phyloP scores from a whole-genome alignment of 2,329 filamentous ascomycete species.

The Clonostachys chloroleuca region DNA sequence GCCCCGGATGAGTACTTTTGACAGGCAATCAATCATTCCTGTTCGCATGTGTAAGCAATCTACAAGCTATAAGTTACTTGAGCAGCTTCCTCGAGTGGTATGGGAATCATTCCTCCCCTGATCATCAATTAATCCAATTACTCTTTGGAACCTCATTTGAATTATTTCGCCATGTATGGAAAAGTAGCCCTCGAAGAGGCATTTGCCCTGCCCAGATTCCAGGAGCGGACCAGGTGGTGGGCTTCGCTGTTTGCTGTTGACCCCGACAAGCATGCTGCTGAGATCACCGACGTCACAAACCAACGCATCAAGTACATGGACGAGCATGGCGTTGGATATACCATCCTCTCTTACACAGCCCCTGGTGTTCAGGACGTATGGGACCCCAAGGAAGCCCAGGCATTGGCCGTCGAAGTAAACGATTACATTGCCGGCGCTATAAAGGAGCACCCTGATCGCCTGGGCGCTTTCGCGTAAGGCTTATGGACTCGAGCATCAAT shows the following conservation, averaged over 20 bases:
- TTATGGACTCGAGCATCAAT: not conserved
- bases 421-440: slow-evolving; percentile 31
- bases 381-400: slow-evolving; percentile 32
- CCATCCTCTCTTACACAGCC: slow-evolving; percentile 41
- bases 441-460: slow-evolving; percentile 27
- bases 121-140: too few relatives aligned
- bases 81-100: too few relatives aligned
- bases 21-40: too few relatives aligned
- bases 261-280: slow-evolving; percentile 49
- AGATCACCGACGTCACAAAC: slow-evolving; percentile 40
- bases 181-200: slow-evolving; percentile 61
- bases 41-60: too few relatives aligned
- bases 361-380: slow-evolving; percentile 41
- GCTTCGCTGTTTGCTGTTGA: slow-evolving; percentile 55
- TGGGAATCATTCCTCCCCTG: too few relatives aligned
- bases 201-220: slow-evolving; percentile 53
- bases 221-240: slow-evolving; percentile 57
- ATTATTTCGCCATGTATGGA: slow-evolving; percentile 21
- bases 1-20: too few relatives aligned
- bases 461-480: slow-evolving; percentile 41
- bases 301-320: slow-evolving; percentile 36
- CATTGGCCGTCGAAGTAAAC: slow-evolving; percentile 34
- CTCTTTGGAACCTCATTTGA: too few relatives aligned
- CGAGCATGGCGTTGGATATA: slow-evolving; percentile 41
- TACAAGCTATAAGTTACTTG: too few relatives aligned